Evolutionary conservation across 495 filamentous ascomycete genomes (phyloP), one percentile per base, ranked within the genome.

Genomic region (Penicillium cinerascens): DNA sequence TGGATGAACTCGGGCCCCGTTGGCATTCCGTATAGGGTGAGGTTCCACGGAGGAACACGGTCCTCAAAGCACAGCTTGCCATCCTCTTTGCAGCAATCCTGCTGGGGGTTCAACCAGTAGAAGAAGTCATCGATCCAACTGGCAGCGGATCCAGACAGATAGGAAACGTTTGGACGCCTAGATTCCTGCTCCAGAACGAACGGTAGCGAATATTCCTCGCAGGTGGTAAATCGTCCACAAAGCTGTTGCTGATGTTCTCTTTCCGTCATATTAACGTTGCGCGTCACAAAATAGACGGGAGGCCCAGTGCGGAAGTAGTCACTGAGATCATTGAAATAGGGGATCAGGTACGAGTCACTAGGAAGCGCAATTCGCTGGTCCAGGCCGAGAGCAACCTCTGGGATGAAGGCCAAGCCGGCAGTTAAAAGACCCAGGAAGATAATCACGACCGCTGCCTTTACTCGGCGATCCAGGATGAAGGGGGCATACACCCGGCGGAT

Each of bases 81-180:
- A 52, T 86, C 71, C 47, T 81, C 78, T 44, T 79, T 71, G 60
- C 95, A 97, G 72, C 95, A 97, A 40, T 79, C 75, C 42, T 89
- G 84, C 48, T 91, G 86, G 0, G 95, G 95, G 58, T 97, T 93
- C 13, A 97, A 76, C 95, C 95, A 98, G 54, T 87, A 82, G 70
- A 97, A 88, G 69, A 88, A 96, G 62, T 98, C 93, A 65, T 98
- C 93, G 25, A 98, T 77, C 93, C 93, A 98, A 65, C 88, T 96
- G 17, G 93, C 93, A 5, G 91, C 84, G 1, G 91, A 84, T n/a
- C 90, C 86, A n/a, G 88, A 76, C 53, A 98, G 87, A 68, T 95
- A 97, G 3, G 91, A 96, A 4, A 90, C 79, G n/a, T 92, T 79
- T 0, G 91, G 78, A 15, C 95, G 81, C 70, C 96, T 97, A 4